Evolutionary conservation across 148 eudicot genomes (phyloP), one percentile per base, ranked within the genome.

Genomic region (Nyssa sinensis): DNA sequence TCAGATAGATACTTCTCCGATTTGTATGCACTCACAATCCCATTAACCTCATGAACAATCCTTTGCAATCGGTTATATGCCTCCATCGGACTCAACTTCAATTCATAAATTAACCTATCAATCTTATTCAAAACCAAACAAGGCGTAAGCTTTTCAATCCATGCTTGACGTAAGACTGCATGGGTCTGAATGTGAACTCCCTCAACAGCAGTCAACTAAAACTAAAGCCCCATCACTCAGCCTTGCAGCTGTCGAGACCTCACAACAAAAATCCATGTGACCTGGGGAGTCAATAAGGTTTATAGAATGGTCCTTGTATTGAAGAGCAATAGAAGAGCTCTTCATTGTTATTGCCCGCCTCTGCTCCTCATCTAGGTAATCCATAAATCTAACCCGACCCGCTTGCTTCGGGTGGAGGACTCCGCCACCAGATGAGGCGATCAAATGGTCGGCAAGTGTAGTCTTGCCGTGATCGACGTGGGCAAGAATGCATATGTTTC

Each of bases 151-250:
- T 92, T 94, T 72, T 94, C 98, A 23, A 94, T 87, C 98, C 98
- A 94, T 19, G 97, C 98, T 74, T 94, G 98, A 35, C 98, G 80
- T 70, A 94, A 73, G 44, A 92, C 98, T 9, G 98, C 98, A 68
- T 94, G 97, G 3, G 98, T 94, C 75, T 94, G 98, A 77, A 94
- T 94, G 73, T 94, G 98, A 62, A 92, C 97, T n/a, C 98, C 98
- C 75, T 94, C 98, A 51, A 94, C 97, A 0, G 92, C 97, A 83
- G n/a, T 92, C 98, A 7, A 94, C 98, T 59, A 94, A 76, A 19
- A 94, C 90, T 37, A 94, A 79, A 4, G 92, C 98, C 67, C 98
- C 98, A 29, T 94, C 98, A 63, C 98, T 94, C 70, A 94, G 77
- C 62, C 98, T 69, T 0, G 98, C 97, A 30, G 98, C 98, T 17